Conservation (phyloP, 768 basidiomycete species). For the Cubamyces sp. region DNA sequence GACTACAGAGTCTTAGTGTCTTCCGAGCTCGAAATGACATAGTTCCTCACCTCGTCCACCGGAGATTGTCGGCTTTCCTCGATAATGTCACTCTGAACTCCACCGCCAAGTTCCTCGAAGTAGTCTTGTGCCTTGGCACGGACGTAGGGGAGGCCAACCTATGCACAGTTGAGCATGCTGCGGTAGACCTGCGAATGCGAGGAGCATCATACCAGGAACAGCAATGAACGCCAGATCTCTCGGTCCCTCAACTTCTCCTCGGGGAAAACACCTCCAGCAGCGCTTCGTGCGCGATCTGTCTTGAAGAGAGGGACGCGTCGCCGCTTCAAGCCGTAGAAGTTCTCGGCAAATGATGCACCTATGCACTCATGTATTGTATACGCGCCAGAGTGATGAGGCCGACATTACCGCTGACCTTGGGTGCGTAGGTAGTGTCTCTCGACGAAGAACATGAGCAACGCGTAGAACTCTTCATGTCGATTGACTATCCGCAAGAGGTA, state of each 20-base stretch:
- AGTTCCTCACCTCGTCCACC: constrained; percentile 53
- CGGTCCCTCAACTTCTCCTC: constrained; percentile 66
- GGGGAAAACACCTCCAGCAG: constrained; percentile 64
- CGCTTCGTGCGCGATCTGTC: constrained; percentile 65
- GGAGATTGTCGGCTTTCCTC: constrained; percentile 52
- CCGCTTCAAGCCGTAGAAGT: constrained; percentile 93
- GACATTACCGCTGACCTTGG: constrained; percentile 61
- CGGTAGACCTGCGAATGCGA: constrained; percentile 8
- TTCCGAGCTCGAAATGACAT: not conserved
- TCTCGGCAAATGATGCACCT: constrained; percentile 95
- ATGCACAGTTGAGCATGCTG: not conserved
- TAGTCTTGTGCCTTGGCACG: constrained; percentile 89
- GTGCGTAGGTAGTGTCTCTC: constrained; percentile 90
- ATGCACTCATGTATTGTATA: not conserved
- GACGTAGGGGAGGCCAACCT: constrained; percentile 90
- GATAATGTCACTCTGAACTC: constrained; percentile 65
- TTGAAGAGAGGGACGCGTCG: constrained; percentile 72
- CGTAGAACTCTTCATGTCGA: constrained; percentile 95
- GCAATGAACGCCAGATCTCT: constrained; percentile 77
- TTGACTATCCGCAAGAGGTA: constrained; percentile 92
- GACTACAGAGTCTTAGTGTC: constrained; percentile 43
- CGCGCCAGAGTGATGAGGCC: not conserved
- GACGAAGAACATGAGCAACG: constrained; percentile 83
- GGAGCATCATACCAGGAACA: constrained; percentile 68
- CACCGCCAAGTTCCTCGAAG: constrained; percentile 89